Percentiles rank a stretch among this genome's conserved stretches.
phyloP scores from a whole-genome alignment of 1,284 basidiomycete species.

The Puccinia hordei region DNA sequence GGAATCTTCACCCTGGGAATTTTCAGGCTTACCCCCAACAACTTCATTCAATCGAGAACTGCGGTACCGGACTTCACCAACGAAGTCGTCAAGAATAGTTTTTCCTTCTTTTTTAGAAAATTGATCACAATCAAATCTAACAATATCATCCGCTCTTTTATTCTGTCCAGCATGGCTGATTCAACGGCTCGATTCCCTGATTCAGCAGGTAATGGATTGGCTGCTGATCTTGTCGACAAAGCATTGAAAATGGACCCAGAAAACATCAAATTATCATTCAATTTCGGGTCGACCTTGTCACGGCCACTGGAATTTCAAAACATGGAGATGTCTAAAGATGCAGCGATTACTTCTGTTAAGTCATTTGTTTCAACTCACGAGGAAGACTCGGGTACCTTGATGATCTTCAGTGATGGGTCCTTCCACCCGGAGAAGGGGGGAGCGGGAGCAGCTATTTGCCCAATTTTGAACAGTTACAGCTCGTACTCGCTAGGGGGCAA shows the following conservation, averaged over 20 bases:
- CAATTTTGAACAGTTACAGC: background rate
- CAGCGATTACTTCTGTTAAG: background rate
- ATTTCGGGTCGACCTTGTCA: background rate
- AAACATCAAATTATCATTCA: background rate
- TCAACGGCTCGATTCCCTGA: background rate
- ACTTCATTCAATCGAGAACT: background rate
- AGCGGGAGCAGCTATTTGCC: background rate
- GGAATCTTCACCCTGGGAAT: background rate
- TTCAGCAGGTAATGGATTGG: background rate
- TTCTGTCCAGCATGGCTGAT: background rate
- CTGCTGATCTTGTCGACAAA: background rate
- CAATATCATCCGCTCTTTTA: background rate
- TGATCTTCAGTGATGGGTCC: background rate
- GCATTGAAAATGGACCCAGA: background rate
- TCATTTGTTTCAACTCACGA: background rate
- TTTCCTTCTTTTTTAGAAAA: background rate
- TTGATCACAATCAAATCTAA: background rate
- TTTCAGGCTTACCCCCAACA: background rate
- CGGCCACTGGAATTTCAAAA: background rate
- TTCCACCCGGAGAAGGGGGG: background rate
- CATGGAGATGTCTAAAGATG: background rate
- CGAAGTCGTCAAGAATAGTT: no score
- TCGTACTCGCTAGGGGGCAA: background rate
- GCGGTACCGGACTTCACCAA: background rate
- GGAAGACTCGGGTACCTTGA: no score